Evolutionary conservation across 768 basidiomycete species (phyloP), one percentile per base, ranked within the genome.

Genomic region (Cystofilobasidium macerans): DNA sequence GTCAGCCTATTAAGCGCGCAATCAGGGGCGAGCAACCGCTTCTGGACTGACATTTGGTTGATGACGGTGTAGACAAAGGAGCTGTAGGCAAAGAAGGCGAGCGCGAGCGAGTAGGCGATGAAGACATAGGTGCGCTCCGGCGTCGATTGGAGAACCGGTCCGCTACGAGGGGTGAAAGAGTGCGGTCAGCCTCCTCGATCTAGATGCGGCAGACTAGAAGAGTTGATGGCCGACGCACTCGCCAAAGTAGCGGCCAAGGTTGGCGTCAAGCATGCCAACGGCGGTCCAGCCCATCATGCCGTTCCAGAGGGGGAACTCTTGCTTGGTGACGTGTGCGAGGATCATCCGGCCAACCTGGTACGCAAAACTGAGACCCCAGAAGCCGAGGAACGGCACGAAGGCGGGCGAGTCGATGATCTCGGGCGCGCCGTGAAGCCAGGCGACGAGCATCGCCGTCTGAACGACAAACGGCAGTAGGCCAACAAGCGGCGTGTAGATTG

Each of bases 341-440:
- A 97, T 98, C 81, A 98, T 87, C 70, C 86, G 79, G 14, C 90
- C 89, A 42, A 95, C 93, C 74, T 92, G 77, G 47, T 63, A 68
- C 9, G 67, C 61, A 35, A 68, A 76, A 71, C 70, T 71, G 67
- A 76, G 72, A n/a, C 92, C 94, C 92, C 93, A 98, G 24, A 88
- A 85, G 71, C 85, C 86, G 22, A 93, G 76, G 79, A 93, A 95
- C 3, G 92, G 90, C 14, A 97, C 77, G 73, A 98, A 85, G 1
- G 87, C 87, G 70, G 86, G 79, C 45, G 95, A 79, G 74, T 94
- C 83, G n/a, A 78, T 79, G 3, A 85, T 79, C 78, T 24, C 81
- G 76, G 12, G 89, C 86, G 33, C 14, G 33, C 85, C 83, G 24
- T 83, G 80, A 22, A 98, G 81, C 93, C 94, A 99, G 35, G 82